Percentiles rank a stretch among this genome's conserved stretches.
phyloP scores from a whole-genome alignment of 2,329 filamentous ascomycete species.

The Moelleriella libera region DNA sequence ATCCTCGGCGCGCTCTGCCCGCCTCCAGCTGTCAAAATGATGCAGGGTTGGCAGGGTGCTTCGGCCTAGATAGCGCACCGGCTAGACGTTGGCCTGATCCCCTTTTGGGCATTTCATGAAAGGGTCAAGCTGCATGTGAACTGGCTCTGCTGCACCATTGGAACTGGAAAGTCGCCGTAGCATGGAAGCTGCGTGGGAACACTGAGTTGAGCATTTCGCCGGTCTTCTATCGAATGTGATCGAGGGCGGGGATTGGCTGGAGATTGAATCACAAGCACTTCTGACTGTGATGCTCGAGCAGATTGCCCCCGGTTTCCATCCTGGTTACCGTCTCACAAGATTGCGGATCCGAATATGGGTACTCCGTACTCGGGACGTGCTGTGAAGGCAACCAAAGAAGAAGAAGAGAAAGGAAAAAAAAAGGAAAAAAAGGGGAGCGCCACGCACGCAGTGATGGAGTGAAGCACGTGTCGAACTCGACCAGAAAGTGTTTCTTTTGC shows the following conservation, averaged over 20 bases:
- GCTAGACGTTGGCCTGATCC: background rate
- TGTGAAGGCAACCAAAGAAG: too few relatives aligned
- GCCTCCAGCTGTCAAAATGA: conserved; percentile 6
- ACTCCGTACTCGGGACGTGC: too few relatives aligned
- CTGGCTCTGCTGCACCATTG: too few relatives aligned
- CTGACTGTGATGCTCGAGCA: background rate
- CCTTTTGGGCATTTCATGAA: background rate
- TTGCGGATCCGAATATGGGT: background rate
- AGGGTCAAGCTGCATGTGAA: background rate
- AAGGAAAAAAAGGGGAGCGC: too few relatives aligned
- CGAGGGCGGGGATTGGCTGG: background rate
- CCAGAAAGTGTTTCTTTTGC: too few relatives aligned
- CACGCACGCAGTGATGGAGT: too few relatives aligned
- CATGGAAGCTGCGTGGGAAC: too few relatives aligned
- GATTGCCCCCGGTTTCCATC: background rate
- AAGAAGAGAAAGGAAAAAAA: too few relatives aligned
- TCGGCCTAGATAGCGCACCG: background rate
- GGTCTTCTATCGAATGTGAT: background rate
- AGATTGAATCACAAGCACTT: background rate
- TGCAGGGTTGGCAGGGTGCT: conserved; percentile 6
- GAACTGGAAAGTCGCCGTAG: too few relatives aligned
- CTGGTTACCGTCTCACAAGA: background rate
- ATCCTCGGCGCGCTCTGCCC: conserved; percentile 5
- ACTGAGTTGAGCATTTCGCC: too few relatives aligned
- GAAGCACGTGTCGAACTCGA: too few relatives aligned